Percentiles rank a stretch among this genome's conserved stretches.
These are phyloP conservation scores for Leucocoprinus birnbaumii DNA, from an alignment of 768 basidiomycete genomes.

Conservation along the genomic window DNA sequence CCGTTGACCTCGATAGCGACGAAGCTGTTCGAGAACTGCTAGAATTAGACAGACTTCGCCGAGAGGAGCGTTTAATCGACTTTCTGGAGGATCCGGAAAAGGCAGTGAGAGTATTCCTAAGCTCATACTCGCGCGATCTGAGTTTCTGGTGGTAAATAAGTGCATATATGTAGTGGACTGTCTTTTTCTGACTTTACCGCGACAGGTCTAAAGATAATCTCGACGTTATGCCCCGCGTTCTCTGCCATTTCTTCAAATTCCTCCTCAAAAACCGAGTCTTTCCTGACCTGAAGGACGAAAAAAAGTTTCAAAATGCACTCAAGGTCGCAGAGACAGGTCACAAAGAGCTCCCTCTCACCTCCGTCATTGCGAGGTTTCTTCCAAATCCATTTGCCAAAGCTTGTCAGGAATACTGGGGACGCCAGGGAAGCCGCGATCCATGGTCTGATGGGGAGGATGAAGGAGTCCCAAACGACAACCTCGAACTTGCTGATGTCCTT, in stretches of 20 bases:
- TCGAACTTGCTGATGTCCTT: neutral
- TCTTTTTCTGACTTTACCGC: neutral
- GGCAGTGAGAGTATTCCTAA: slow-evolving; percentile 54
- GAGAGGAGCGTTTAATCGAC: slow-evolving; percentile 37
- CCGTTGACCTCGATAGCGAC: slow-evolving; percentile 15
- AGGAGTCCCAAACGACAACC: neutral
- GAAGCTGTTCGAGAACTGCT: slow-evolving; percentile 32
- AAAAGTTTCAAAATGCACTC: slow-evolving; percentile 10
- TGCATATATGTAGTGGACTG: neutral
- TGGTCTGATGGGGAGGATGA: slow-evolving; percentile 4
- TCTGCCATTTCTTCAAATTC: slow-evolving; percentile 33
- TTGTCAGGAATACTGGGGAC: slow-evolving; percentile 12
- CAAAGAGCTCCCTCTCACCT: slow-evolving; percentile 12
- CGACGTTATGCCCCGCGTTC: slow-evolving; percentile 27
- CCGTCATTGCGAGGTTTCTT: slow-evolving; percentile 12
- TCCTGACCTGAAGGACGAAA: slow-evolving; percentile 14
- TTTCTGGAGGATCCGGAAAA: slow-evolving; percentile 59
- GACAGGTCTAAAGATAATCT: slow-evolving; percentile 30
- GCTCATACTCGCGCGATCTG: slow-evolving; percentile 58
- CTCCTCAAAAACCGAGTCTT: slow-evolving; percentile 32
- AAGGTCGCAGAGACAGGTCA: slow-evolving; percentile 5
- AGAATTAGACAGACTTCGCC: slow-evolving; percentile 27
- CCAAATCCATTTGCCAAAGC: slow-evolving; percentile 10
- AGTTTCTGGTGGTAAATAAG: slow-evolving; percentile 51
- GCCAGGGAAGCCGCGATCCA: neutral